phyloP scores from a whole-genome alignment of 225 moss, liverwort and hornwort genomes.

The Sphagnum tenellum region DNA sequence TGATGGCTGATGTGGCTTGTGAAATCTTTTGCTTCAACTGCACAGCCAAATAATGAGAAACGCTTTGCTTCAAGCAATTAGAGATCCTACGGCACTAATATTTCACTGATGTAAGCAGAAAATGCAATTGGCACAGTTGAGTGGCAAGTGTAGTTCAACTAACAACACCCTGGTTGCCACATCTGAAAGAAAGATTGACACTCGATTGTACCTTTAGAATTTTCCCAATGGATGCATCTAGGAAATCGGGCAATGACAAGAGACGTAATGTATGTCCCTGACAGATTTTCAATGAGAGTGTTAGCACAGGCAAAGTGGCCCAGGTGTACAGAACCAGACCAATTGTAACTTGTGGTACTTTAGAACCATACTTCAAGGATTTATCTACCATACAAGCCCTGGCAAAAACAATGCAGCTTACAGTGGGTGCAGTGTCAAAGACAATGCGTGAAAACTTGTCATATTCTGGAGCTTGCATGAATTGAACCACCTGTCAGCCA shows the following conservation, averaged over 20 bases:
- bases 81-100: background rate
- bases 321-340: background rate
- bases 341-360: too few relatives aligned
- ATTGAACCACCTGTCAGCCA: conserved; percentile 67
- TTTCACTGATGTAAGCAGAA: background rate
- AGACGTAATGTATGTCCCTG: conserved; percentile 93
- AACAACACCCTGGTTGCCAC: background rate
- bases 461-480: conserved; percentile 89
- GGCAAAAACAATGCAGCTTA: conserved; percentile 11
- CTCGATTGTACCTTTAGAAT: conserved; percentile 53
- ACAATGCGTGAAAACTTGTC: conserved; percentile 74
- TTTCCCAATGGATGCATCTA: conserved; percentile 92
- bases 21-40: conserved; percentile 82
- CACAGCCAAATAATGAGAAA: background rate
- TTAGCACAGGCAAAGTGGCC: conserved; percentile 2
- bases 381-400: too few relatives aligned
- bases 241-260: conserved; percentile 82
- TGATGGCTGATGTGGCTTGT: conserved; percentile 69
- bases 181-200: background rate
- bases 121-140: too few relatives aligned
- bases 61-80: background rate
- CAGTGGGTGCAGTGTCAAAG: conserved; percentile 93
- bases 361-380: background rate
- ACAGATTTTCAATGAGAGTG: conserved; percentile 3
- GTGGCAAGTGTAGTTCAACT: too few relatives aligned